A percentile compares a stretch with the other conserved stretches of the same genome.
Evolutionary conservation across 2,329 filamentous ascomycete species (phyloP).

Genomic region (Lasiodiplodia hormozganensis): DNA sequence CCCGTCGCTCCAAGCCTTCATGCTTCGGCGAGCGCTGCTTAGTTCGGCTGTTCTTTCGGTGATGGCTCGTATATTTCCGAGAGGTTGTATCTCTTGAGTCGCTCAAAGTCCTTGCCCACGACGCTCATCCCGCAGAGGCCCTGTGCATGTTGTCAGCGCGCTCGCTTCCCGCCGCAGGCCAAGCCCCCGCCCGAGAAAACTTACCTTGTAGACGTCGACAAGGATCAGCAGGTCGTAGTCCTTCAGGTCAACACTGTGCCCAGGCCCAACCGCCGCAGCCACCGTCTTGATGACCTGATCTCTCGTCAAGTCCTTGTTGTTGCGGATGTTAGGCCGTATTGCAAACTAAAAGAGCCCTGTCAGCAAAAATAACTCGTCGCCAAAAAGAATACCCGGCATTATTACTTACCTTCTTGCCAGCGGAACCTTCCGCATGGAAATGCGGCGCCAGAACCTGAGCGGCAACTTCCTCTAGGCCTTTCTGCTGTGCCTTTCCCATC

Average conservation of each 20-base stretch:
- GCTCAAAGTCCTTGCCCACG: constrained; percentile 75
- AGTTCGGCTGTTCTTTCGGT: constrained; percentile 40
- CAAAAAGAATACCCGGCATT: not conserved
- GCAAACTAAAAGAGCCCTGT: constrained; percentile 67
- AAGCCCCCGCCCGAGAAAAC: constrained; percentile 35
- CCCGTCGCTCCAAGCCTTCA: not conserved
- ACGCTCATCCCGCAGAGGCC: constrained; percentile 81
- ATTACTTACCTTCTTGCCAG: constrained; percentile 59
- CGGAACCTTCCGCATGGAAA: constrained; percentile 63
- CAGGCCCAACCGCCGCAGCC: constrained; percentile 68
- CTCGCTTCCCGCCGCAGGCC: constrained; percentile 30
- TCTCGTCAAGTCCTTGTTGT: constrained; percentile 72
- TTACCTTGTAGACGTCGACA: constrained; percentile 81
- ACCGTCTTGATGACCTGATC: constrained; percentile 74
- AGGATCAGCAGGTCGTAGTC: constrained; percentile 80
- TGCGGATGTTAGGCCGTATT: constrained; percentile 80
- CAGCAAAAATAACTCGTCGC: constrained; percentile 11
- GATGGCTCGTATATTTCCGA: constrained; percentile 71
- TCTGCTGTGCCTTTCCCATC: constrained; percentile 71
- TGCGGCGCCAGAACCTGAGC: constrained; percentile 66
- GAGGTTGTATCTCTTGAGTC: constrained; percentile 78
- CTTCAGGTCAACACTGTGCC: constrained; percentile 78
- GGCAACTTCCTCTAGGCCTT: constrained; percentile 70
- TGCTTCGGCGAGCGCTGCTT: constrained; percentile 28
- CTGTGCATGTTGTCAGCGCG: constrained; percentile 50